phyloP scores from a whole-genome alignment of 2,329 filamentous ascomycete genomes.

The Colletotrichum noveboracense region DNA sequence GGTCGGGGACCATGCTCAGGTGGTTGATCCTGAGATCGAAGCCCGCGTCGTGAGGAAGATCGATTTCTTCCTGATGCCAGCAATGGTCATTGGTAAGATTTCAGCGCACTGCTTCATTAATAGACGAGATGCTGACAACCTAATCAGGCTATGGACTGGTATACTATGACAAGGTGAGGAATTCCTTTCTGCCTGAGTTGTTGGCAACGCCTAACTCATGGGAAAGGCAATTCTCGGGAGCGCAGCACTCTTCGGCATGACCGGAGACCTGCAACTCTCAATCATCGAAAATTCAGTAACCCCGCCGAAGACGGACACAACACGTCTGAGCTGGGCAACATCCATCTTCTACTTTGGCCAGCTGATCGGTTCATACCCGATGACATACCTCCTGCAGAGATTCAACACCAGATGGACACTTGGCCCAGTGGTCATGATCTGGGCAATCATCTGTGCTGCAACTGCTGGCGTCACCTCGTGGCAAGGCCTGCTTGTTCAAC shows the following conservation, averaged over 20 bases:
- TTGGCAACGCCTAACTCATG: not conserved
- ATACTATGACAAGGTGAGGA: constrained; percentile 69
- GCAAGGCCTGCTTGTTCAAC: constrained; percentile 55
- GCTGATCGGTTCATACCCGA: constrained; percentile 62
- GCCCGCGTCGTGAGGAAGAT: constrained; percentile 53
- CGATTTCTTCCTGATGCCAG: constrained; percentile 60
- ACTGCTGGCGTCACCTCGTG: constrained; percentile 60
- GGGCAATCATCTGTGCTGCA: constrained; percentile 59
- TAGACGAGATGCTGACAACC: no score
- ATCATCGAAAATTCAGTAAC: constrained; percentile 32
- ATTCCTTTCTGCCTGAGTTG: no score
- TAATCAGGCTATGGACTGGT: constrained; percentile 64
- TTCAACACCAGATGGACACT: constrained; percentile 59
- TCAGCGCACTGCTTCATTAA: no score
- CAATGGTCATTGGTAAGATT: constrained; percentile 54
- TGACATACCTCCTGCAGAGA: constrained; percentile 61
- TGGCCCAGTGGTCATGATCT: constrained; percentile 54
- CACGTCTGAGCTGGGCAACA: constrained; percentile 63
- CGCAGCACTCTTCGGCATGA: constrained; percentile 66
- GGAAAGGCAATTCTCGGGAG: constrained; percentile 60
- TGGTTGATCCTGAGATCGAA: not conserved
- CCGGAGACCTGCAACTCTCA: constrained; percentile 55
- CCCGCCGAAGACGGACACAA: constrained; percentile 55
- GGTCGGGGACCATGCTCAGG: not conserved
- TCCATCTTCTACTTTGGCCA: constrained; percentile 69